A percentile compares a stretch with the other conserved stretches of the same genome.
Evolutionary conservation across 1,284 basidiomycete species (phyloP).

Genomic region (Papiliotrema flavescens): DNA sequence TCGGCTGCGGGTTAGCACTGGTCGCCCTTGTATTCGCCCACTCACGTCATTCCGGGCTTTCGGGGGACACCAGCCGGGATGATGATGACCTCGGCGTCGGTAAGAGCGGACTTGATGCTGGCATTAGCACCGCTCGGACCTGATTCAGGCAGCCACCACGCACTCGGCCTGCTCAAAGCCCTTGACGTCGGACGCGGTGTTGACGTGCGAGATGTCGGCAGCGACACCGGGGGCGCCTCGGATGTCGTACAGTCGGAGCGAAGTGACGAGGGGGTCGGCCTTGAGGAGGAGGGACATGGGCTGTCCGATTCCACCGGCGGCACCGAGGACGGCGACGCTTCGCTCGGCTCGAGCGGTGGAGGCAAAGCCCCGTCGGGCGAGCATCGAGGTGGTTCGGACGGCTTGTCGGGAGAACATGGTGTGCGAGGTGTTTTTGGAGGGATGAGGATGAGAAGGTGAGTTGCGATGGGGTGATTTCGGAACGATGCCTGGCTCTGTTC

Average conservation of each 20-base stretch:
- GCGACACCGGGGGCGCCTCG: slow-evolving; percentile 95
- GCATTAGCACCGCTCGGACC: background rate
- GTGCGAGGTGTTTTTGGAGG: slow-evolving; percentile 4
- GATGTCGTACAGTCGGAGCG: slow-evolving; percentile 92
- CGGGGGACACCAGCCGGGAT: slow-evolving; percentile 97
- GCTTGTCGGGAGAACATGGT: slow-evolving; percentile 38
- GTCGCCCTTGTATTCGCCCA: slow-evolving; percentile 56
- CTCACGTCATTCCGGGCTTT: slow-evolving; percentile 83
- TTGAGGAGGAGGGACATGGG: slow-evolving; percentile 88
- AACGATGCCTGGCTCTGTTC: background rate
- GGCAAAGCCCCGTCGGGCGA: slow-evolving; percentile 45
- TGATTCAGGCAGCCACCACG: slow-evolving; percentile 14
- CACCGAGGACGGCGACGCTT: slow-evolving; percentile 50
- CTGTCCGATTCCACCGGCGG: slow-evolving; percentile 70
- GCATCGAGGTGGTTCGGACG: slow-evolving; percentile 23
- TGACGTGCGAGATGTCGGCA: slow-evolving; percentile 87
- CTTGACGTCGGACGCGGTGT: slow-evolving; percentile 55
- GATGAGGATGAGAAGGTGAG: slow-evolving; percentile 2
- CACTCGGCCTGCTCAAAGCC: slow-evolving; percentile 57
- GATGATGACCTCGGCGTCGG: slow-evolving; percentile 82
- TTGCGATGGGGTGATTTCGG: background rate
- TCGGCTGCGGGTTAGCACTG: slow-evolving; percentile 26
- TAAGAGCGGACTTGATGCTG: slow-evolving; percentile 77
- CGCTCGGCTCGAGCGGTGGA: slow-evolving; percentile 43
- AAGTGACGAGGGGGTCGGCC: slow-evolving; percentile 72